These are phyloP conservation scores for Hypoxylon lienhwacheense DNA, from an alignment of 495 filamentous ascomycete genomes.

Conservation along the genomic window DNA sequence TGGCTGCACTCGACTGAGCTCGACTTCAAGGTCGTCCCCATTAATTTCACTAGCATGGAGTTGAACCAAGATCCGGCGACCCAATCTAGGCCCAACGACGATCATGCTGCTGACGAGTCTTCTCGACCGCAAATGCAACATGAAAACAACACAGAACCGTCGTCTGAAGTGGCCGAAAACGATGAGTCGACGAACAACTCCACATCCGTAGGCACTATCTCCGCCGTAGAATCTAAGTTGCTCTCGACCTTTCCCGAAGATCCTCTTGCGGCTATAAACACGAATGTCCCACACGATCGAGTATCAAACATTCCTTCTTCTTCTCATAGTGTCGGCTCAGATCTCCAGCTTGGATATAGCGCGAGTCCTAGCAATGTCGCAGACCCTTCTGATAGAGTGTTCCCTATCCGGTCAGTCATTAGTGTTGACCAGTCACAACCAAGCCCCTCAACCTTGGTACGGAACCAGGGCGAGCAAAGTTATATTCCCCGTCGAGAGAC, in stretches of 20 bases:
- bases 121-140: not conserved
- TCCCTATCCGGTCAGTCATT: conserved; percentile 80
- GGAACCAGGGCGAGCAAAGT: conserved; percentile 42
- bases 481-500: conserved; percentile 26
- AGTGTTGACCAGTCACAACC: conserved; percentile 62
- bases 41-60: conserved; percentile 24
- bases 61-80: conserved; percentile 8
- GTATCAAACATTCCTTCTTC: conserved; percentile 29
- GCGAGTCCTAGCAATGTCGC: conserved; percentile 17
- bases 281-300: conserved; percentile 2
- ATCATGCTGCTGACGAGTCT: conserved; percentile 2
- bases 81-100: not conserved
- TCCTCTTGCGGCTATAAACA: not conserved
- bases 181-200: not conserved
- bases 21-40: conserved; percentile 25
- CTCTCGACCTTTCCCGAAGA: not conserved
- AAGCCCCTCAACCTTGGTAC: conserved; percentile 29
- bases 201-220: not conserved
- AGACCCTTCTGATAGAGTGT: conserved; percentile 67
- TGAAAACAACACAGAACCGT: conserved; percentile 5
- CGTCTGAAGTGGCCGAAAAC: not conserved
- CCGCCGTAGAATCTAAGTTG: not conserved
- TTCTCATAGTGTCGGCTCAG: conserved; percentile 31
- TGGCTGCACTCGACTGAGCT: conserved; percentile 3
- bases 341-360: conserved; percentile 33